Conservation (phyloP, 768 basidiomycete genomes). For the Pseudohyphozyma bogoriensis region DNA sequence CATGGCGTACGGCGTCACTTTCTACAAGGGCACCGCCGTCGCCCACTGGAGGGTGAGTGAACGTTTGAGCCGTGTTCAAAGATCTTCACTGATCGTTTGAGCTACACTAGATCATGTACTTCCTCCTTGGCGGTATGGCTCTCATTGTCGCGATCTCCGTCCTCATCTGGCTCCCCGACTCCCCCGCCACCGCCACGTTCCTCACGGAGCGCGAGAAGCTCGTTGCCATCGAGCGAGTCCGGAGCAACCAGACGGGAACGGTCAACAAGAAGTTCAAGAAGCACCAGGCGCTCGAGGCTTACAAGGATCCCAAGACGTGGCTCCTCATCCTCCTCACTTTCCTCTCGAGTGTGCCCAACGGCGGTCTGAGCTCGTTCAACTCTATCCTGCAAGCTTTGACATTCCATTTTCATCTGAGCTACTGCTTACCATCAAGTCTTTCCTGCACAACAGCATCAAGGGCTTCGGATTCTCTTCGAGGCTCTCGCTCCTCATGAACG, state of each 20-base stretch:
- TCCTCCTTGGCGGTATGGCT: slow-evolving; percentile 44
- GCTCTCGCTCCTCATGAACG: slow-evolving; percentile 53
- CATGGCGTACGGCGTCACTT: slow-evolving; percentile 52
- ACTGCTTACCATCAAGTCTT: neutral
- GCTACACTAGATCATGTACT: slow-evolving; percentile 8
- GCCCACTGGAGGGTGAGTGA: slow-evolving; percentile 49
- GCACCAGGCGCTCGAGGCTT: slow-evolving; percentile 51
- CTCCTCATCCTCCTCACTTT: slow-evolving; percentile 50
- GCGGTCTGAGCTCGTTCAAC: slow-evolving; percentile 3
- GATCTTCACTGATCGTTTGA: neutral
- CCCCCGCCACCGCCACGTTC: slow-evolving; percentile 52
- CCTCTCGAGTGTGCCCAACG: slow-evolving; percentile 44
- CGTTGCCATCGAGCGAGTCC: slow-evolving; percentile 55
- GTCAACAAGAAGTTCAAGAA: slow-evolving; percentile 52
- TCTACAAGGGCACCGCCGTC: slow-evolving; percentile 44
- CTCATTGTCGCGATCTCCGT: slow-evolving; percentile 52
- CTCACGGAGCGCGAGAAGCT: slow-evolving; percentile 53
- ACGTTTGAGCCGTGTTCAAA: no score
- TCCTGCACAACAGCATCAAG: slow-evolving; percentile 21
- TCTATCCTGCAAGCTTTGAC: neutral
- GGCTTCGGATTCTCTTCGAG: slow-evolving; percentile 43
- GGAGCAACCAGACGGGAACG: slow-evolving; percentile 55
- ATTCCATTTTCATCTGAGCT: neutral
- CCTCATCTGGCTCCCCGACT: slow-evolving; percentile 55
- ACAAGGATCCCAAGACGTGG: slow-evolving; percentile 54